Evolutionary conservation across 495 filamentous ascomycete genomes (phyloP).

Genomic region (Neurospora pannonica): DNA sequence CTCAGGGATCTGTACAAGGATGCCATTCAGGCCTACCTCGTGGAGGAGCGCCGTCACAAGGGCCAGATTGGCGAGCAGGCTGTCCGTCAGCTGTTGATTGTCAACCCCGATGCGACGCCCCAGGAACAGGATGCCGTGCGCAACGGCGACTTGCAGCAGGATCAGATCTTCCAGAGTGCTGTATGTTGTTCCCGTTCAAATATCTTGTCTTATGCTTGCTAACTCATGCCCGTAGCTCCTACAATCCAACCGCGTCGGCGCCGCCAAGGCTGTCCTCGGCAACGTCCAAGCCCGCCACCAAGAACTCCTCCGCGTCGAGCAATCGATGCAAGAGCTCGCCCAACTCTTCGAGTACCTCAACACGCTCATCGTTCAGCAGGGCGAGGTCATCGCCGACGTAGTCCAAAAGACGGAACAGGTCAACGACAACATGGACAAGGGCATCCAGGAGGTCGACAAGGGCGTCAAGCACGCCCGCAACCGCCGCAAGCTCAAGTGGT

Average conservation of each 20-base stretch:
- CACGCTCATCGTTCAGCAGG: constrained; percentile 55
- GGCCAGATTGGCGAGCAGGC: constrained; percentile 61
- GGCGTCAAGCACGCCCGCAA: constrained; percentile 49
- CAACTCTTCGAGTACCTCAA: constrained; percentile 59
- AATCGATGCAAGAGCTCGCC: constrained; percentile 54
- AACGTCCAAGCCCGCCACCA: constrained; percentile 68
- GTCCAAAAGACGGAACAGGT: constrained; percentile 49
- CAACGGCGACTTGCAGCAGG: constrained; percentile 61
- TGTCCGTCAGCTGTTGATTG: constrained; percentile 62
- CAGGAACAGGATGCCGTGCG: constrained; percentile 52
- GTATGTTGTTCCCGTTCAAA: constrained; percentile 33
- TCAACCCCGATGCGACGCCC: constrained; percentile 63
- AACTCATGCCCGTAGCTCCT: constrained; percentile 40
- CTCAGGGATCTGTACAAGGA: constrained; percentile 57
- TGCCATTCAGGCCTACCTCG: constrained; percentile 51
- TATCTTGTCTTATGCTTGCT: constrained; percentile 5
- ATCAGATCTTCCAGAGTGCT: constrained; percentile 68
- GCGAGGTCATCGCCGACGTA: constrained; percentile 41
- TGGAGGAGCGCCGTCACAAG: constrained; percentile 56
- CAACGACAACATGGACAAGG: constrained; percentile 47
- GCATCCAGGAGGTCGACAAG: constrained; percentile 50
- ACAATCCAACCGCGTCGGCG: constrained; percentile 53
- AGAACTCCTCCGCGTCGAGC: constrained; percentile 64
- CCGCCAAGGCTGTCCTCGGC: constrained; percentile 56
- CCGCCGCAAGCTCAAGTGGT: constrained; percentile 62